Conservation (phyloP, 2,329 filamentous ascomycete genomes). For the Fusarium nematophilum region DNA sequence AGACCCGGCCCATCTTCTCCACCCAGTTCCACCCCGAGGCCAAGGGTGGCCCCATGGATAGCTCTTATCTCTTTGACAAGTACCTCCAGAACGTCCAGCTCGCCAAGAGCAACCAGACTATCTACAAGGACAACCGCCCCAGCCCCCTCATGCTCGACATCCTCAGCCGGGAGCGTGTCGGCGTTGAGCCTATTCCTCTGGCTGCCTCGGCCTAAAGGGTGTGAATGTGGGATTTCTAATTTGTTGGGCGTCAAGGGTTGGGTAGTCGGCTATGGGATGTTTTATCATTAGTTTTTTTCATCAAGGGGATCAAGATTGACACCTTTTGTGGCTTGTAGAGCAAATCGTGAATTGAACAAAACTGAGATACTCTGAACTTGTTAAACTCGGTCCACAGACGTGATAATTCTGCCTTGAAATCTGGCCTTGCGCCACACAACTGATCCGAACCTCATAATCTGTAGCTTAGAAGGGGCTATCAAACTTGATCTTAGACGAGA, state of each 20-base stretch:
- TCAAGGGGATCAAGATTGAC: conserved; percentile 22
- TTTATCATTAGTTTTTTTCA: conserved; percentile 19
- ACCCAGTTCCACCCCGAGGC: conserved; percentile 99
- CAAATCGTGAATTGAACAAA: background rate
- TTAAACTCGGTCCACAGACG: background rate
- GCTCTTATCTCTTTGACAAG: conserved; percentile 94
- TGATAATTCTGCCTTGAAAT: too few species aligned
- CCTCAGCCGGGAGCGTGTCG: conserved; percentile 92
- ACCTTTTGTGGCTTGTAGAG: conserved; percentile 7
- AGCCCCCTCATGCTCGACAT: conserved; percentile 90
- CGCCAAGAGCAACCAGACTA: conserved; percentile 86
- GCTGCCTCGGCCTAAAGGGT: conserved; percentile 58
- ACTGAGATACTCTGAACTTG: conserved; percentile 3
- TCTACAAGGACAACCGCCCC: conserved; percentile 87
- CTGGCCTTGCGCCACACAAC: too few species aligned
- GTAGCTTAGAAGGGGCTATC: too few species aligned
- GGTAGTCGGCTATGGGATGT: conserved; percentile 22
- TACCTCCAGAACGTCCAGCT: conserved; percentile 90
- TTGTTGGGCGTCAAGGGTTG: conserved; percentile 31
- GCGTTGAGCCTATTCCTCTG: conserved; percentile 76
- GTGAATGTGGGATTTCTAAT: conserved; percentile 7
- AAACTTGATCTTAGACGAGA: too few species aligned
- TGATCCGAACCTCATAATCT: too few species aligned
- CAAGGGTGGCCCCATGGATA: conserved; percentile 96
- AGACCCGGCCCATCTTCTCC: conserved; percentile 94